phyloP scores from a whole-genome alignment of 345 rosid species.

The Triadica sebifera region DNA sequence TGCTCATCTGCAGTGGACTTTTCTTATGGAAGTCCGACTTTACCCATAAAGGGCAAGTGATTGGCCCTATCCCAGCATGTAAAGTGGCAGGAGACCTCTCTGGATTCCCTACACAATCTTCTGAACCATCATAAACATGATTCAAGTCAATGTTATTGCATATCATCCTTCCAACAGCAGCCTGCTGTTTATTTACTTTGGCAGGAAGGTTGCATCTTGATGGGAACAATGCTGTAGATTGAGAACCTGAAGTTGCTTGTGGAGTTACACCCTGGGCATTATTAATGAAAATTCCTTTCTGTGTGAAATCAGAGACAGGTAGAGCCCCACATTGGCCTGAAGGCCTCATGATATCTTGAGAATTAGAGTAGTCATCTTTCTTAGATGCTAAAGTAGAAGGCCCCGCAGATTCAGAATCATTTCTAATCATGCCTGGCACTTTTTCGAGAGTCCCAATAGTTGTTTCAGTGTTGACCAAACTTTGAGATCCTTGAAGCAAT shows the following conservation, averaged over 20 bases:
- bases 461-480: constrained; percentile 40
- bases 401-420: constrained; percentile 30
- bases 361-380: constrained; percentile 23
- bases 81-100: constrained; percentile 56
- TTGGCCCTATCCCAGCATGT: constrained; percentile 52
- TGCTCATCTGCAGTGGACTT: constrained; percentile 80
- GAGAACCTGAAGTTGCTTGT: constrained; percentile 18
- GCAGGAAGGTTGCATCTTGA: constrained; percentile 17
- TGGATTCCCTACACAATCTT: constrained; percentile 59
- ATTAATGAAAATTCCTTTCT: constrained; percentile 17
- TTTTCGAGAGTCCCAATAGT: constrained; percentile 25
- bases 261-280: constrained; percentile 16
- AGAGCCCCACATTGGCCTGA: constrained; percentile 23
- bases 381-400: constrained; percentile 34
- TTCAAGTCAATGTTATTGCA: constrained; percentile 82
- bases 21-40: constrained; percentile 65
- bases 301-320: constrained; percentile 28
- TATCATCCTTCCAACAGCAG: constrained; percentile 24
- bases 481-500: constrained; percentile 60
- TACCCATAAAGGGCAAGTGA: constrained; percentile 72
- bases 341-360: constrained; percentile 23
- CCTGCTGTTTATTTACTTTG: constrained; percentile 26
- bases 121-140: constrained; percentile 67
- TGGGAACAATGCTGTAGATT: constrained; percentile 17
- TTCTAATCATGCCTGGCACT: constrained; percentile 20